phyloP scores from a whole-genome alignment of 2,329 filamentous ascomycete genomes.

The Epicoccum sorghinum region DNA sequence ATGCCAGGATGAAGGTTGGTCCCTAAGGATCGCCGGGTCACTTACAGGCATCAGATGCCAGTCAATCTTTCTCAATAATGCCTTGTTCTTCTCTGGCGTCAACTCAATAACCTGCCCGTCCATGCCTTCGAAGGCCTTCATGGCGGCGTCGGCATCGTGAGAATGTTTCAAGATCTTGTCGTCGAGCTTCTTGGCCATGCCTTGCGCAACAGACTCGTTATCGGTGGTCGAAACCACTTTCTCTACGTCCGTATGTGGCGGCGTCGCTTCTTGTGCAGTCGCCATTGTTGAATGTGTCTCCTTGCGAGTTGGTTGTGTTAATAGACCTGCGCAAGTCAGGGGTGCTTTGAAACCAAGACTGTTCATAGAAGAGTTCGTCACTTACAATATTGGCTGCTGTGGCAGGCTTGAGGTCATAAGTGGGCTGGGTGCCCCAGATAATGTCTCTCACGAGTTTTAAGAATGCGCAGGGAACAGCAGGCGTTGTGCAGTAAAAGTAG shows the following conservation, averaged over 20 bases:
- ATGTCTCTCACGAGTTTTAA: too few relatives aligned
- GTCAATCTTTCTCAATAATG: constrained; percentile 67
- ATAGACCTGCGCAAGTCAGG: too few relatives aligned
- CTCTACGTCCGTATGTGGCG: constrained; percentile 17
- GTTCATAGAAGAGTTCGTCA: too few relatives aligned
- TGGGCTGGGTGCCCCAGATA: too few relatives aligned
- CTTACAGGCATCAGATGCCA: constrained; percentile 63
- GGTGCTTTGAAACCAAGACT: too few relatives aligned
- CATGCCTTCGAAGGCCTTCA: constrained; percentile 60
- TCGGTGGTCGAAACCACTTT: constrained; percentile 22
- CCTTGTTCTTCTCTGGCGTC: constrained; percentile 62
- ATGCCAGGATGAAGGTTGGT: not conserved
- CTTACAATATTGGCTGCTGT: too few relatives aligned
- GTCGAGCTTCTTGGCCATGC: constrained; percentile 24
- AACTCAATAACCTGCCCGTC: constrained; percentile 60
- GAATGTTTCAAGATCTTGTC: constrained; percentile 53
- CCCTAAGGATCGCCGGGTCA: not conserved
- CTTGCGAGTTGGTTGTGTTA: not conserved
- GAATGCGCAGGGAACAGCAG: too few relatives aligned
- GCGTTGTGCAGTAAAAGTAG: too few relatives aligned
- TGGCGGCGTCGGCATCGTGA: constrained; percentile 65
- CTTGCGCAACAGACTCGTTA: constrained; percentile 12
- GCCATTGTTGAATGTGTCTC: constrained; percentile 10
- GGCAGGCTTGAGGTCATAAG: too few relatives aligned
- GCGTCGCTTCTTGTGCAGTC: constrained; percentile 5